phyloP scores from a whole-genome alignment of 495 filamentous ascomycete species.

The Penicillium paxilli region DNA sequence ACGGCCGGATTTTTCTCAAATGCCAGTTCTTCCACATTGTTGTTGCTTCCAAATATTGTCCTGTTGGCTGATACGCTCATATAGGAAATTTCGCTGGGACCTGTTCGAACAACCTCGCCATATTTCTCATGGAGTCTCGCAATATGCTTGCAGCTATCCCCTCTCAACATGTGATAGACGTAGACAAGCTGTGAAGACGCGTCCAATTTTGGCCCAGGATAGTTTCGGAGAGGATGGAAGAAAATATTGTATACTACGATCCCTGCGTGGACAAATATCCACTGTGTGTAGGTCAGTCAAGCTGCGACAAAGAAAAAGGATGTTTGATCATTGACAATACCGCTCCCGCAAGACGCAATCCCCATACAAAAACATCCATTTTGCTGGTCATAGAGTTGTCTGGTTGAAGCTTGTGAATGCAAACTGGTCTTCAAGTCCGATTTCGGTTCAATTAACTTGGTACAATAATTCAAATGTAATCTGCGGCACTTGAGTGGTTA shows the following conservation, averaged over 20 bases:
- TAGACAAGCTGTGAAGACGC: constrained; percentile 14
- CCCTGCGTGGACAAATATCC: background rate
- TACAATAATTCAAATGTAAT: too few species aligned
- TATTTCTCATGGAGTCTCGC: constrained; percentile 25
- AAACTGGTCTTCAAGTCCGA: too few species aligned
- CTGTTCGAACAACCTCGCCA: constrained; percentile 23
- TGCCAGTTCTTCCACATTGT: background rate
- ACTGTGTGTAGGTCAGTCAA: background rate
- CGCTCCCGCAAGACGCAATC: background rate
- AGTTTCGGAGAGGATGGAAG: constrained; percentile 30
- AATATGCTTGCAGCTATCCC: constrained; percentile 6
- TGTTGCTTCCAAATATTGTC: constrained; percentile 14
- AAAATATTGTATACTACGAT: constrained; percentile 29
- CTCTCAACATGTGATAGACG: constrained; percentile 9
- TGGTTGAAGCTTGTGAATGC: too few species aligned
- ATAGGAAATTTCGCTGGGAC: constrained; percentile 25
- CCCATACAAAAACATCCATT: background rate
- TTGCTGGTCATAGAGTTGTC: background rate
- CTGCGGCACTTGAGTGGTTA: too few species aligned
- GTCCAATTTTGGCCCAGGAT: constrained; percentile 30
- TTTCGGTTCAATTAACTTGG: too few species aligned
- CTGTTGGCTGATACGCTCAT: constrained; percentile 19
- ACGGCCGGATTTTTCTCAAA: constrained; percentile 3
- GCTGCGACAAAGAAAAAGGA: background rate
- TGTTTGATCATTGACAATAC: background rate